These are phyloP conservation scores for Melastoma malabathricum DNA, from an alignment of 345 rosid genomes.

Conservation along the genomic window DNA sequence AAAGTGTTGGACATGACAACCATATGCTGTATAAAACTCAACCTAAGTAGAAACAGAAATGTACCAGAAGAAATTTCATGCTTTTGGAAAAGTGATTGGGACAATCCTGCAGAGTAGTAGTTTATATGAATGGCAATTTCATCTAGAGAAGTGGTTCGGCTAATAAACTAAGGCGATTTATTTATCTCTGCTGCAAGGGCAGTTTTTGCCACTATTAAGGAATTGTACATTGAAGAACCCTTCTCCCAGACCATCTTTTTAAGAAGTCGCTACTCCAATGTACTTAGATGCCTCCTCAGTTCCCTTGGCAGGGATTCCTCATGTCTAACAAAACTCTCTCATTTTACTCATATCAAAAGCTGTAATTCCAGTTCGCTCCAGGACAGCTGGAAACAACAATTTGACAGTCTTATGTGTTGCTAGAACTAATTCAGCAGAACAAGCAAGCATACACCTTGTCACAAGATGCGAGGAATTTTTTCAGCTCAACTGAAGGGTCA, in stretches of 20 bases:
- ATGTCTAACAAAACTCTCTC: constrained; percentile 92
- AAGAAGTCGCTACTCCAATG: constrained; percentile 86
- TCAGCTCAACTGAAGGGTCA: constrained; percentile 62
- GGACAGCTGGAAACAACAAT: constrained; percentile 90
- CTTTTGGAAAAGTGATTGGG: constrained; percentile 35
- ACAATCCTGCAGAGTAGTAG: constrained; percentile 30
- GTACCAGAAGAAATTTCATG: constrained; percentile 45
- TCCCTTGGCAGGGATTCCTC: constrained; percentile 97
- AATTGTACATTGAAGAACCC: constrained; percentile 94
- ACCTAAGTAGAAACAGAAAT: neutral
- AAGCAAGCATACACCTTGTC: constrained; percentile 94
- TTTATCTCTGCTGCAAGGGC: constrained; percentile 49
- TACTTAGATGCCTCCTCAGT: constrained; percentile 88
- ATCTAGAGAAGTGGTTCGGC: constrained; percentile 78
- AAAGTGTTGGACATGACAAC: neutral
- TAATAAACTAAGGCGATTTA: constrained; percentile 45
- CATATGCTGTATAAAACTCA: neutral
- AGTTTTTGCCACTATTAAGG: constrained; percentile 78
- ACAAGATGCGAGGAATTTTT: constrained; percentile 58
- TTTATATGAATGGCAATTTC: constrained; percentile 60
- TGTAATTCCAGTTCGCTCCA: constrained; percentile 93
- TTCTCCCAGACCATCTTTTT: constrained; percentile 99
- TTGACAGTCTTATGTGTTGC: constrained; percentile 92
- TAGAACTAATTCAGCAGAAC: constrained; percentile 89
- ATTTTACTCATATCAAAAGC: constrained; percentile 99